Evolutionary conservation across 176 grass and related monocot species (phyloP), one percentile per base, ranked within the genome.

Genomic region (Aechmea fasciata): DNA sequence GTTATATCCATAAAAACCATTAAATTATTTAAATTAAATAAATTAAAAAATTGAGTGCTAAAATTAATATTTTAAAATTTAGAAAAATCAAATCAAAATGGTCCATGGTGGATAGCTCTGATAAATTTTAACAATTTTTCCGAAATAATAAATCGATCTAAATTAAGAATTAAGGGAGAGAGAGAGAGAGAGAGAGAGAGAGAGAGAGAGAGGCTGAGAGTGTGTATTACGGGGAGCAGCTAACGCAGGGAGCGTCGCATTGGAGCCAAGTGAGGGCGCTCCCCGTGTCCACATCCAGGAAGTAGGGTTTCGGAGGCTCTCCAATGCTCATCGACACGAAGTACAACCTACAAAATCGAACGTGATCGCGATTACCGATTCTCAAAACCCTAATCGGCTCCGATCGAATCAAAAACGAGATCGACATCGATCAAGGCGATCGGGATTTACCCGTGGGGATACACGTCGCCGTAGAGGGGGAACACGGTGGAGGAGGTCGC

Each of bases 181-280:
- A 57, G 52, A 15, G 17, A 28, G 51, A 15, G n/a, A n/a, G 26
- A 47, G 22, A 13, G 7, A 11, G 33, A 2, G 62, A 50, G 15
- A 71, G 7, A 12, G 15, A 24, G 70, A 28, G 66, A 22, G 11
- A 12, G 13, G 47, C 25, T 17, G 24, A 11, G 6, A 51, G 17
- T n/a, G 68, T 48, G 51, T 0, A 15, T 61, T 79, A 95, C 89
- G 77, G 87, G 82, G 91, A 90, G 84, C 89, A 99, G 13, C 87
- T 85, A 63, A 72, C 73, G 74, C 94, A 99, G 23, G 94, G 94
- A 1, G 89, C 89, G 54, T 99, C 84, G 48, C 94, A 99, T 53
- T 99, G 87, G 61, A 99, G 74, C 94, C 94, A 99, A 20, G 89
- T 90, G 51, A 99, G 89, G 25, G 93, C 89, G 63, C 94, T 99